Percentiles rank a stretch among this genome's conserved stretches.
Conservation (phyloP, 768 basidiomycete species). For the Pleurotus ostreatus region DNA sequence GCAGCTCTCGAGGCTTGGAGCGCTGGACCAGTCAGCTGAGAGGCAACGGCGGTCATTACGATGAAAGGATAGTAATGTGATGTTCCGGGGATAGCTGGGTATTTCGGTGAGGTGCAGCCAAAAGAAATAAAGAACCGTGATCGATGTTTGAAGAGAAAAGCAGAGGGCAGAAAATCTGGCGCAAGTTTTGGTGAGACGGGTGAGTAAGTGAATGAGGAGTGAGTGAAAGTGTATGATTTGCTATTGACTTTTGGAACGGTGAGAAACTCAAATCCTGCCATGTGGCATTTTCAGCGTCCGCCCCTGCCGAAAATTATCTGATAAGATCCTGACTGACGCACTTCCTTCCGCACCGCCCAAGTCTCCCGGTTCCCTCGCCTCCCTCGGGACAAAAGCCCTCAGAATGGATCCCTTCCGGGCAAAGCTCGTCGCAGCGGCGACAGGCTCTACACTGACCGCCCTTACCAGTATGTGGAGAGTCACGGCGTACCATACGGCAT, state of each 20-base stretch:
- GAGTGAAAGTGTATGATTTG: background rate
- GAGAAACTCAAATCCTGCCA: background rate
- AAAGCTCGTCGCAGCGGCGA: slow-evolving; percentile 75
- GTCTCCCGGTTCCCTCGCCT: slow-evolving; percentile 10
- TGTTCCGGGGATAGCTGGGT: background rate
- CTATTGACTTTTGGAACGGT: background rate
- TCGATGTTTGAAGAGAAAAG: background rate
- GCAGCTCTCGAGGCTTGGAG: slow-evolving; percentile 80
- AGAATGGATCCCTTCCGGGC: slow-evolving; percentile 72
- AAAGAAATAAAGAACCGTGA: background rate
- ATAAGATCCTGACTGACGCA: slow-evolving; percentile 18
- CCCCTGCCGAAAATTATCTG: slow-evolving; percentile 25
- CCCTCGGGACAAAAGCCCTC: slow-evolving; percentile 11
- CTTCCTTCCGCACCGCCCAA: slow-evolving; percentile 6
- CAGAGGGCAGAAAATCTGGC: background rate
- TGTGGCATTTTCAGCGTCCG: slow-evolving; percentile 1
- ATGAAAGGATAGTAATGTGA: slow-evolving; percentile 11
- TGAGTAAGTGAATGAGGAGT: background rate
- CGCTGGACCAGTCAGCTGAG: slow-evolving; percentile 57
- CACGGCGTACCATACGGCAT: background rate
- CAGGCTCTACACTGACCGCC: slow-evolving; percentile 77
- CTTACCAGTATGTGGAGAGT: slow-evolving; percentile 60
- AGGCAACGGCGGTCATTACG: slow-evolving; percentile 34
- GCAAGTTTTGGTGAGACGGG: background rate
- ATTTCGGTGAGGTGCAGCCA: background rate